Evolutionary conservation across 176 grass and related monocot genomes (phyloP).

Genomic region (Tillandsia fasciculata): DNA sequence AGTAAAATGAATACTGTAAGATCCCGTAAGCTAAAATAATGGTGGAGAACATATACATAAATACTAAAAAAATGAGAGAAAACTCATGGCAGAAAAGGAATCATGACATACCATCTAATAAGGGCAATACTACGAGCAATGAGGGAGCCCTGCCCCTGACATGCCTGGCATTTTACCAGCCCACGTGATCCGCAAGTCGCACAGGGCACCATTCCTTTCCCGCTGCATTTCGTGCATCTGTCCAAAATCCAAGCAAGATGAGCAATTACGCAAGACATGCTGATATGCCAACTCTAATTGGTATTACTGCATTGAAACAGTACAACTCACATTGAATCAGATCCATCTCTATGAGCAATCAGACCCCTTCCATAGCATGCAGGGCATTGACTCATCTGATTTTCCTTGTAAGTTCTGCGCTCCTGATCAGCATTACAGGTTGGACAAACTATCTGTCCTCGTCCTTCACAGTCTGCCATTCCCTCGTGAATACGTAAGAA

Average conservation of each 20-base stretch:
- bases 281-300: not conserved
- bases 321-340: slow-evolving; percentile 66
- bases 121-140: slow-evolving; percentile 51
- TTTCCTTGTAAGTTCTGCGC: slow-evolving; percentile 52
- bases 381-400: slow-evolving; percentile 61
- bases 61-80: not conserved
- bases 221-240: slow-evolving; percentile 80
- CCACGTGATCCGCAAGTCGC: slow-evolving; percentile 63
- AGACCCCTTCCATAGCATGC: slow-evolving; percentile 69
- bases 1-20: too few relatives aligned
- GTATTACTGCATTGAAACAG: not conserved
- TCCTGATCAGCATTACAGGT: slow-evolving; percentile 62
- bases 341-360: slow-evolving; percentile 80
- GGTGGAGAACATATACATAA: too few relatives aligned
- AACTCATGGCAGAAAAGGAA: not conserved
- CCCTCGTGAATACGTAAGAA: slow-evolving; percentile 3
- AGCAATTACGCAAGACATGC: not conserved
- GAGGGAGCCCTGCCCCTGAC: slow-evolving; percentile 66
- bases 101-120: slow-evolving; percentile 57
- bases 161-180: slow-evolving; percentile 57
- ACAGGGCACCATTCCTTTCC: slow-evolving; percentile 72
- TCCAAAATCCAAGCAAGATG: slow-evolving; percentile 22
- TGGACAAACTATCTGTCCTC: slow-evolving; percentile 54
- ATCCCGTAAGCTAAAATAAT: too few relatives aligned
- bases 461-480: slow-evolving; percentile 51